Evolutionary conservation across 495 filamentous ascomycete genomes (phyloP), one percentile per base, ranked within the genome.

Genomic region (Penicillium chermesinum): DNA sequence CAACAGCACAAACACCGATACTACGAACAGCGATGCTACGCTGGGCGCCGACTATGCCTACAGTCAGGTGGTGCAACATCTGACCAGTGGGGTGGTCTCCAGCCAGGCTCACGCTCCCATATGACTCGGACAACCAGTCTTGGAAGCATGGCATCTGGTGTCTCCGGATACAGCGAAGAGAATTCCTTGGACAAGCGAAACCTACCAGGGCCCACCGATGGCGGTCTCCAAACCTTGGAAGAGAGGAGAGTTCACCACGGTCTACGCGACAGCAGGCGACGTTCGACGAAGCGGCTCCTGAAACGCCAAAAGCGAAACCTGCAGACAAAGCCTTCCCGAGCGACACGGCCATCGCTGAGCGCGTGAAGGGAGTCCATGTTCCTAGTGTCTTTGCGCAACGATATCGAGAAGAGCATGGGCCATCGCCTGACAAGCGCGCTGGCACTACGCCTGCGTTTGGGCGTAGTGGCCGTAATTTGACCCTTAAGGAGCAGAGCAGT

Each of bases 401-500:
- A 58, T 96, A 89, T 55, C 81, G 85, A 57, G 79, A 72, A 67
- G 82, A 65, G 49, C 80, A 50, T 60, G 70, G 54, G 63, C 69
- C 62, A 39, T 83, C 64, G 54, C 83, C 66, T 53, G 79, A 71
- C 47, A 85, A 76, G 69, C 77, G 63, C 41, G 52, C 67, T 6
- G 69, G 66, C 14, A 62, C 66, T 34, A 73, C 82, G 6, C 76
- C 83, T 9, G 73, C 69, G 14, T 75, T 73, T 46, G 63, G 79
- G 30, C 75, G 82, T 30, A 80, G 79, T 44, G 88, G 86, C 34
- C 88, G 85, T 57, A 93, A 83, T 52, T 76, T 97, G 71, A 97
- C 94, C 0, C 72, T 98, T 12, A 96, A 97, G 65, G 93, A 97
- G 63, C 93, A 98, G 65, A 95, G 89, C 53, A 93, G 86, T 61